Evolutionary conservation across 2,329 filamentous ascomycete species (phyloP), one percentile per base, ranked within the genome.

Genomic region (Fonsecaea multimorphosa): DNA sequence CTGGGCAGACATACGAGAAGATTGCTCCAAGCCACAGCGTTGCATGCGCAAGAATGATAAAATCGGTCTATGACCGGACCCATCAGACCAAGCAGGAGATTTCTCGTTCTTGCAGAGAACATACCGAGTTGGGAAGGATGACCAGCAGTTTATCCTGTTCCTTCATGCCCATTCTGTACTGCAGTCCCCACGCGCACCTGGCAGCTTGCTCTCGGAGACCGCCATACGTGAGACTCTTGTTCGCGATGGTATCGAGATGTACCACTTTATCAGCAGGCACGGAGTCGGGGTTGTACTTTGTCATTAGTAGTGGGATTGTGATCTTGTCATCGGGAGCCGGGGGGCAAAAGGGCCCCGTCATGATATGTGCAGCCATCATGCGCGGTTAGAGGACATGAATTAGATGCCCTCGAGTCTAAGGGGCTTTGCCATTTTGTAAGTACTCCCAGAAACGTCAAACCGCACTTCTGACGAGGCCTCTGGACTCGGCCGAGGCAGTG

Each of bases 1-100:
- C 2, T 11, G 12, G 24, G 31, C n/a, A 44, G 40, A 49, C 61
- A 14, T 58, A 64, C 62, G 70, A 72, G 49, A 74, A 74, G 38
- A 72, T 54, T 19, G 70, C 71, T 46, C 72, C 73, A 3, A 70
- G 51, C 73, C 73, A 74, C 62, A 71, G 69, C 3, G 72, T 73
- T 38, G 73, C 68, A 69, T 74, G 73, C 46, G 71, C 71, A 12
- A 74, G 65, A 60, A 70, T 53, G 24, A 74, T 65, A 61, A 73
- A 74, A 16, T 72, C 73, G 62, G 70, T 73, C 70, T 63, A 38
- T 19, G 12, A 14, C 19, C 32, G 32, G 16, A 31, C 57, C 24
- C 52, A 53, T 58, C 24, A 27, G 51, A 58, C 27, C 16, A n/a
- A 14, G 14, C 29, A 8, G 3, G 44, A 46, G n/a, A 29, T 12